Conservation (phyloP, 2,329 filamentous ascomycete species). For the Aspergillus awamori region DNA sequence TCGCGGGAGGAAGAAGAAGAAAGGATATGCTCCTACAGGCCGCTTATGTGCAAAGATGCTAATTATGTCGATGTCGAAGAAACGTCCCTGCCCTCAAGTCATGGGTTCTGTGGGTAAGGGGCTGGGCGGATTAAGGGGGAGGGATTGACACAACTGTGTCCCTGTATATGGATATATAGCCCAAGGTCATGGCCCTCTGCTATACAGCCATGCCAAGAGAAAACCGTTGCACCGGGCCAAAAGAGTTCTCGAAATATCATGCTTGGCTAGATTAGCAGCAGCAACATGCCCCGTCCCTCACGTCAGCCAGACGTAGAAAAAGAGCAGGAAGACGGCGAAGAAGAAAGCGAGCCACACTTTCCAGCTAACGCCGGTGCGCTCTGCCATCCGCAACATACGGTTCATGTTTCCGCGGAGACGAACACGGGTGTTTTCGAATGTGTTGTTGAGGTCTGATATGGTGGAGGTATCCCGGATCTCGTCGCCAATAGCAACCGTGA, state of each 20-base stretch:
- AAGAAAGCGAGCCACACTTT: slow-evolving; percentile 93
- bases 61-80: not conserved
- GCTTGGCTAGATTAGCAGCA: not conserved
- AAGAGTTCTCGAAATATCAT: not conserved
- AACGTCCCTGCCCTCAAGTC: not conserved
- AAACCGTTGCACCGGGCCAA: not conserved
- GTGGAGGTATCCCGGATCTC: slow-evolving; percentile 90
- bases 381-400: slow-evolving; percentile 92
- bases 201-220: not conserved
- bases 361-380: slow-evolving; percentile 93
- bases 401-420: slow-evolving; percentile 92
- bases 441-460: slow-evolving; percentile 92
- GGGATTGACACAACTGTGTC: not conserved
- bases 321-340: slow-evolving; percentile 75
- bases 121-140: not conserved
- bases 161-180: not conserved
- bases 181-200: not conserved
- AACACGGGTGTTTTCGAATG: slow-evolving; percentile 82
- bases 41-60: not conserved
- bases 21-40: not conserved
- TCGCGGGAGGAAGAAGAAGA: not conserved
- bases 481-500: slow-evolving; percentile 90
- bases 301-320: slow-evolving; percentile 91
- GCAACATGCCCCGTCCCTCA: slow-evolving; percentile 44
- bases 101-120: not conserved